Evolutionary conservation across 179 eudicot genomes (phyloP).

Genomic region (Actinidia arguta): DNA sequence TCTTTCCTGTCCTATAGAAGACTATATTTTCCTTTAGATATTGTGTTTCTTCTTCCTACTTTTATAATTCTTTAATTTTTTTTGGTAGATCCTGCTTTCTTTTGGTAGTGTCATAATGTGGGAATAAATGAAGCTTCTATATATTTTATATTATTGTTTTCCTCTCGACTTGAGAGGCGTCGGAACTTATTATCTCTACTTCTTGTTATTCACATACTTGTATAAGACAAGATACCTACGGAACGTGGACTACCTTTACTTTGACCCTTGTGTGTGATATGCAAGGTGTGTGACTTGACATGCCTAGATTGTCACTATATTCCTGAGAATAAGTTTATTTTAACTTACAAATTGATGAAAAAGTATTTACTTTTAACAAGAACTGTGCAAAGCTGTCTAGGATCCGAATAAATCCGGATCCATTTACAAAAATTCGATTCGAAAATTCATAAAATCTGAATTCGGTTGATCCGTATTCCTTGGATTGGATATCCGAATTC

Average conservation of each 20-base stretch:
- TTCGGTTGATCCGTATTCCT: no score
- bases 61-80: not conserved
- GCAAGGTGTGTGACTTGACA: not conserved
- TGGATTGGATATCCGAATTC: no score
- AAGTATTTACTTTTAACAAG: not conserved
- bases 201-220: not conserved
- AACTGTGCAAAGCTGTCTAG: not conserved
- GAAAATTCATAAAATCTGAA: no score
- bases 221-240: not conserved
- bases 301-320: not conserved
- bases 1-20: not conserved
- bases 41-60: not conserved
- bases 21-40: not conserved
- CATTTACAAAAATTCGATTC: no score
- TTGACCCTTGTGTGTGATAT: not conserved
- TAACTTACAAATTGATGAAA: not conserved
- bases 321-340: not conserved
- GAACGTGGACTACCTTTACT: conserved; percentile 1
- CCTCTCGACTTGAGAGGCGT: not conserved
- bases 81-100: not conserved
- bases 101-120: not conserved
- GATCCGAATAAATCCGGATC: not conserved
- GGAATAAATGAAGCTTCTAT: not conserved
- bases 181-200: no score
- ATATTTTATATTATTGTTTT: not conserved